Conservation (phyloP, 1,284 basidiomycete genomes). For the Papiliotrema flavescens region DNA sequence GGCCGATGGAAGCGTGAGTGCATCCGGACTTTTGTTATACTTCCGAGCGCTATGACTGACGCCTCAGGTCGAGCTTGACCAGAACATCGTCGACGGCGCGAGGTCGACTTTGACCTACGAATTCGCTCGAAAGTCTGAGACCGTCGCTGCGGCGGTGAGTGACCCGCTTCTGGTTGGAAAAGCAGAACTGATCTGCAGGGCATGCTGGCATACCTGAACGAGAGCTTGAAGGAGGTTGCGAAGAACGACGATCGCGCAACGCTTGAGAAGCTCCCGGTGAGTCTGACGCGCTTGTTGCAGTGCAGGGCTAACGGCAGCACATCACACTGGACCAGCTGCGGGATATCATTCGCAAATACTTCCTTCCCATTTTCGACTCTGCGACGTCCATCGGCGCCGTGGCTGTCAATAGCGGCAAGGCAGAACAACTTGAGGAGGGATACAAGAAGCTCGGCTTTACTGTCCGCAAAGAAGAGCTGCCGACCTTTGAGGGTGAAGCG, state of each 20-base stretch:
- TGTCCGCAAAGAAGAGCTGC: slow-evolving; percentile 63
- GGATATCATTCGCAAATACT: slow-evolving; percentile 65
- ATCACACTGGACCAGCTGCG: slow-evolving; percentile 77
- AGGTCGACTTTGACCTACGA: slow-evolving; percentile 86
- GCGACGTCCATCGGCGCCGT: slow-evolving; percentile 73
- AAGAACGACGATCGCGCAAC: slow-evolving; percentile 70
- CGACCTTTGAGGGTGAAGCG: slow-evolving; percentile 13
- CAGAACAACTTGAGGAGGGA: slow-evolving; percentile 65
- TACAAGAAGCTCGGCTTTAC: slow-evolving; percentile 69
- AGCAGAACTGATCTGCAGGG: slow-evolving; percentile 54
- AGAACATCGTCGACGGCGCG: slow-evolving; percentile 81
- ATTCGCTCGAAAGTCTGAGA: slow-evolving; percentile 76
- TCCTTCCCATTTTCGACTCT: slow-evolving; percentile 82
- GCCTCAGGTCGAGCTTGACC: slow-evolving; percentile 72
- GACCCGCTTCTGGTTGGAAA: background rate
- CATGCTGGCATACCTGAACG: slow-evolving; percentile 74
- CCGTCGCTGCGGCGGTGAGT: slow-evolving; percentile 69
- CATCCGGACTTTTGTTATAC: background rate
- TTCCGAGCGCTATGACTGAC: background rate
- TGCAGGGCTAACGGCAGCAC: slow-evolving; percentile 44
- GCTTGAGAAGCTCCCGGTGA: slow-evolving; percentile 61
- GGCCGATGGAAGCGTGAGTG: slow-evolving; percentile 70
- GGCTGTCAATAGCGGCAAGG: slow-evolving; percentile 76
- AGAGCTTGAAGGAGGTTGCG: slow-evolving; percentile 74
- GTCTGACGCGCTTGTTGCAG: slow-evolving; percentile 1